These are phyloP conservation scores for Coriolopsis trogii DNA, from an alignment of 1,284 basidiomycete genomes.

Conservation along the genomic window DNA sequence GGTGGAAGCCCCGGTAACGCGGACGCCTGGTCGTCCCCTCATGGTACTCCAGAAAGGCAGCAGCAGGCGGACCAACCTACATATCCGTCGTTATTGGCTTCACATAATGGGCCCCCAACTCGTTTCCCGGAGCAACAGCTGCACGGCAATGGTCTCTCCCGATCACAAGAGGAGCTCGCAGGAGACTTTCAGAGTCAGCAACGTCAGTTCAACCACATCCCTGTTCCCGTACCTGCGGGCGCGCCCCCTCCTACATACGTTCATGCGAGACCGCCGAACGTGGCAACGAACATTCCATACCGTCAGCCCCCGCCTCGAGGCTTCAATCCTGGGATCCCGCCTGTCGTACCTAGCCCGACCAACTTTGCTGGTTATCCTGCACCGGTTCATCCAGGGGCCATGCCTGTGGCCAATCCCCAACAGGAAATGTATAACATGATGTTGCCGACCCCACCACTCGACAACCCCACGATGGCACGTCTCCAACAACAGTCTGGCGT, in stretches of 20 bases:
- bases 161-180: slow-evolving; percentile 53
- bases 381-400: slow-evolving; percentile 56
- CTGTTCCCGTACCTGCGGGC: slow-evolving; percentile 15
- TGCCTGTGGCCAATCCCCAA: slow-evolving; percentile 70
- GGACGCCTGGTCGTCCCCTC: slow-evolving; percentile 33
- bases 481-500: slow-evolving; percentile 75
- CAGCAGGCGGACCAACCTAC: slow-evolving; percentile 58
- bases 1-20: slow-evolving; percentile 47
- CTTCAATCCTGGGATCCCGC: slow-evolving; percentile 48
- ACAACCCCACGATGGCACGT: slow-evolving; percentile 67
- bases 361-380: slow-evolving; percentile 53
- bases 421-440: slow-evolving; percentile 83
- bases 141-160: slow-evolving; percentile 29
- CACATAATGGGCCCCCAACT: slow-evolving; percentile 40
- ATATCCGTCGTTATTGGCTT: slow-evolving; percentile 65
- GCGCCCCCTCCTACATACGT: slow-evolving; percentile 43
- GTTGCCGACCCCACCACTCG: slow-evolving; percentile 55
- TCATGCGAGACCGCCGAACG: slow-evolving; percentile 51
- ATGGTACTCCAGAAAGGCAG: slow-evolving; percentile 36
- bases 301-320: slow-evolving; percentile 54
- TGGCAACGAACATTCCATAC: slow-evolving; percentile 48
- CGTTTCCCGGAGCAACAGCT: slow-evolving; percentile 46
- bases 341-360: slow-evolving; percentile 54
- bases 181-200: slow-evolving; percentile 60
- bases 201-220: slow-evolving; percentile 51